Conservation (phyloP, 352 stramenopile species). For the Globisporangium irregulare region DNA sequence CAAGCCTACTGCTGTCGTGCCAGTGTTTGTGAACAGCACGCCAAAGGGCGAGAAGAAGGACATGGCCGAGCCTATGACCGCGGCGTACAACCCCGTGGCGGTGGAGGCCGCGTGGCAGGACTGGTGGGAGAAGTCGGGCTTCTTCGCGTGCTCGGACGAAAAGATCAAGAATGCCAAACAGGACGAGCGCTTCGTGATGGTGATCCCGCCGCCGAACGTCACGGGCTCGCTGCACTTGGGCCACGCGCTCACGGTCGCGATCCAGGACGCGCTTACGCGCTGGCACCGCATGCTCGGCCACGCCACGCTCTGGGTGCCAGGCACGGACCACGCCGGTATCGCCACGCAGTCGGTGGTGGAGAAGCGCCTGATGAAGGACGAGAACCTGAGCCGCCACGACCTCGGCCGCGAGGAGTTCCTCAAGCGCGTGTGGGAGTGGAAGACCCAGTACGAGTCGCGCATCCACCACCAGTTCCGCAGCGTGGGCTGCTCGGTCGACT, state of each 20-base stretch:
- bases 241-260: conserved; percentile 97
- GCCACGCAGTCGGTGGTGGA: conserved; percentile 95
- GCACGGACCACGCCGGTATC: conserved; percentile 98
- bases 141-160: conserved; percentile 93
- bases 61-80: conserved; percentile 87
- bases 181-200: conserved; percentile 97
- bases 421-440: conserved; percentile 95
- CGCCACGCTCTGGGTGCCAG: conserved; percentile 97
- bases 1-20: conserved; percentile 26
- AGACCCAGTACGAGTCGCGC: conserved; percentile 89
- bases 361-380: conserved; percentile 84
- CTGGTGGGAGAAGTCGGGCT: conserved; percentile 97
- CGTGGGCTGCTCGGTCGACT: conserved; percentile 97
- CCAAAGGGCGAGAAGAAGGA: conserved; percentile 95
- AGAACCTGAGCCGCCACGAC: conserved; percentile 81
- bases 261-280: conserved; percentile 96
- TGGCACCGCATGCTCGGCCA: conserved; percentile 98
- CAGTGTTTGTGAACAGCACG: conserved; percentile 91
- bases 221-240: conserved; percentile 95
- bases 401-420: conserved; percentile 94
- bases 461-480: conserved; percentile 87
- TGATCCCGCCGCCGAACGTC: conserved; percentile 88
- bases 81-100: conserved; percentile 94
- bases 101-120: conserved; percentile 98
- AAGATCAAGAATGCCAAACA: conserved; percentile 69